Evolutionary conservation across 179 eudicot genomes (phyloP).

Genomic region (Pouteria campechiana): DNA sequence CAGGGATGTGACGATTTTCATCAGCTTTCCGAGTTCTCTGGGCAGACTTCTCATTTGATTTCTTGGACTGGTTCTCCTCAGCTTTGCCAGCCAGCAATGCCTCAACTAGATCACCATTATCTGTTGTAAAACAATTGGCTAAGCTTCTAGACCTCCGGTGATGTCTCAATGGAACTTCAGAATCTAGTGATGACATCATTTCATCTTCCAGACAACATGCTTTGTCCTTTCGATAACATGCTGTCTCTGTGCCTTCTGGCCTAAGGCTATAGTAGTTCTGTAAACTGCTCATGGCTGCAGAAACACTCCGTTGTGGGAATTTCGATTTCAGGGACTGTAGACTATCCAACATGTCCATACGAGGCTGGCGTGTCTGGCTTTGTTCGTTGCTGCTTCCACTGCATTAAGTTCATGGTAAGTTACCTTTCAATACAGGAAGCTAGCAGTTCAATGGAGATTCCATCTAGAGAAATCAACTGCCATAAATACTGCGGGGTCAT

Average conservation of each 20-base stretch:
- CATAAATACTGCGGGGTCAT: too few species aligned
- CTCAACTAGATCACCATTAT: constrained; percentile 30
- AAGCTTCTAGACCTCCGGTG: constrained; percentile 65
- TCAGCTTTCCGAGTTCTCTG: constrained; percentile 57
- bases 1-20: constrained; percentile 62
- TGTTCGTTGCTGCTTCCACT: constrained; percentile 47
- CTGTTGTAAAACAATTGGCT: constrained; percentile 41
- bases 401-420: constrained; percentile 19
- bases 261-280: constrained; percentile 76
- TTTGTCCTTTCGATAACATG: constrained; percentile 45
- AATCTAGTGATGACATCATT: constrained; percentile 19
- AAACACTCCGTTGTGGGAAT: constrained; percentile 34
- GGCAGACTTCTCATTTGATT: constrained; percentile 38
- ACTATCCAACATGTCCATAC: constrained; percentile 58
- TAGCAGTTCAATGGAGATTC: too few species aligned
- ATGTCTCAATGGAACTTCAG: constrained; percentile 48
- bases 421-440: too few species aligned
- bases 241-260: constrained; percentile 73
- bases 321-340: constrained; percentile 49
- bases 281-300: constrained; percentile 73
- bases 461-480: too few species aligned
- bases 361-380: constrained; percentile 38
- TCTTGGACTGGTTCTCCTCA: too few species aligned
- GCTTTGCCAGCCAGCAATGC: constrained; percentile 13
- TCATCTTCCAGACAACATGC: constrained; percentile 33